A percentile compares a stretch with the other conserved stretches of the same genome.
These are phyloP conservation scores for Candida hispaniensis DNA, from an alignment of 805 yeast genomes.

Conservation along the genomic window DNA sequence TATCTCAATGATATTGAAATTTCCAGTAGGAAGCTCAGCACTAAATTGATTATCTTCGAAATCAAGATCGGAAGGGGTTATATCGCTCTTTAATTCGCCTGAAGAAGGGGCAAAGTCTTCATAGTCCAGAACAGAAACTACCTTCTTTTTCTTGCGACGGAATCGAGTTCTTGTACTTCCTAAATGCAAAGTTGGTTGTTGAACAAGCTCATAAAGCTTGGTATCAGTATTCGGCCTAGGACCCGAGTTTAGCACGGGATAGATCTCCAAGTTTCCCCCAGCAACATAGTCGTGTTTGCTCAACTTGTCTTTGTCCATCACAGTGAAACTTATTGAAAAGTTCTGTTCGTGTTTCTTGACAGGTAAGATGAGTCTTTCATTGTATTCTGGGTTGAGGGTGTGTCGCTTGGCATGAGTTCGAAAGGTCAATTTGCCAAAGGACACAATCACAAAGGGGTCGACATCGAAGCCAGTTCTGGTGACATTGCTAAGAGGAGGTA, in stretches of 20 bases:
- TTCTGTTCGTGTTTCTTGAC: constrained; percentile 53
- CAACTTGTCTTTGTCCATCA: constrained; percentile 75
- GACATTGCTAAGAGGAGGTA: constrained; percentile 67
- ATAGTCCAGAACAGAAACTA: constrained; percentile 4
- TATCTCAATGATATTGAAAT: constrained; percentile 26
- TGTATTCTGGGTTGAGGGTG: constrained; percentile 68
- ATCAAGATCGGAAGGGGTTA: constrained; percentile 11
- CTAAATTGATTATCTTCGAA: constrained; percentile 4
- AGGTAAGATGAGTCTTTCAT: constrained; percentile 73
- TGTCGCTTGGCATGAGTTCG: constrained; percentile 80
- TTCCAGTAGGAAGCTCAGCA: constrained; percentile 1
- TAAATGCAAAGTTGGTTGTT: no score
- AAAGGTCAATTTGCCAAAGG: constrained; percentile 80
- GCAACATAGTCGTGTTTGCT: constrained; percentile 82
- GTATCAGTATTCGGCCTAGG: constrained; percentile 30
- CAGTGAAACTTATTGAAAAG: constrained; percentile 57
- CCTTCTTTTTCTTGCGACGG: constrained; percentile 1
- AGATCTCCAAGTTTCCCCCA: constrained; percentile 44
- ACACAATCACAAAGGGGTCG: constrained; percentile 92
- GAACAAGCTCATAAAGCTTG: constrained; percentile 22
- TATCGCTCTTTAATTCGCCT: constrained; percentile 1
- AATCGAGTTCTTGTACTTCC: constrained; percentile 6
- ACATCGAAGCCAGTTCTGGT: constrained; percentile 76
- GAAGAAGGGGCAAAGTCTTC: constrained; percentile 9
- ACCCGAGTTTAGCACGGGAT: constrained; percentile 33